Evolutionary conservation across 192 early-diverging fungal genomes (phyloP).

Genomic region (Jimgerdemannia lactiflua): DNA sequence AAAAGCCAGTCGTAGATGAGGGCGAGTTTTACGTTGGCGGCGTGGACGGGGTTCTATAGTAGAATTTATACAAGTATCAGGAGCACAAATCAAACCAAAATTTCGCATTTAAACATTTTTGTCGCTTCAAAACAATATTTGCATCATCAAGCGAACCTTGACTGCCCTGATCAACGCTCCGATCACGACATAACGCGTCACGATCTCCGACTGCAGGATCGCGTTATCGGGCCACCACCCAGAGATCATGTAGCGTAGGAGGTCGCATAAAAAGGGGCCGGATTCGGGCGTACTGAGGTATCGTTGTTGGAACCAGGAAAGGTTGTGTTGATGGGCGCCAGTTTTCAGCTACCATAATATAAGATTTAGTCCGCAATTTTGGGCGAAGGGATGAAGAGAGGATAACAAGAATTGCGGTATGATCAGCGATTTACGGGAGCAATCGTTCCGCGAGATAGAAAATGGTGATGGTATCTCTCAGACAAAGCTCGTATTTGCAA

Average conservation of each 20-base stretch:
- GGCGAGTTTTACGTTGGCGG: constrained; percentile 68
- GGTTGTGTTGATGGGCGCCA: constrained; percentile 49
- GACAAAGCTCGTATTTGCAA: not conserved
- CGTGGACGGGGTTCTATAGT: constrained; percentile 48
- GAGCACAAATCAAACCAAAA: not conserved
- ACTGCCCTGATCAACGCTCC: constrained; percentile 56
- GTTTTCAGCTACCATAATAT: constrained; percentile 32
- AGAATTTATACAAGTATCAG: not conserved
- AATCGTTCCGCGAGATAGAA: not conserved
- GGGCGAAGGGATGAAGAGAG: not conserved
- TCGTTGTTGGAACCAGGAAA: constrained; percentile 64
- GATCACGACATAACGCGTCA: constrained; percentile 70
- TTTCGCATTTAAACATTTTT: too few relatives aligned
- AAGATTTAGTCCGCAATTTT: not conserved
- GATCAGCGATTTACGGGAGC: not conserved
- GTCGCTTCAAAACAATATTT: too few relatives aligned
- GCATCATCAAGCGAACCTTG: constrained; percentile 23
- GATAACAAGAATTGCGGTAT: not conserved
- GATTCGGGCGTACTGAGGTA: constrained; percentile 56
- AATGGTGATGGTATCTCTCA: not conserved
- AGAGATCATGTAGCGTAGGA: constrained; percentile 73
- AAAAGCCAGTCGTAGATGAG: constrained; percentile 81
- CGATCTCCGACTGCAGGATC: constrained; percentile 64
- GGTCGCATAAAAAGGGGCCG: constrained; percentile 58
- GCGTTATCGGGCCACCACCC: constrained; percentile 73